phyloP scores from a whole-genome alignment of 2,329 filamentous ascomycete genomes.

The Cadophora sp. region DNA sequence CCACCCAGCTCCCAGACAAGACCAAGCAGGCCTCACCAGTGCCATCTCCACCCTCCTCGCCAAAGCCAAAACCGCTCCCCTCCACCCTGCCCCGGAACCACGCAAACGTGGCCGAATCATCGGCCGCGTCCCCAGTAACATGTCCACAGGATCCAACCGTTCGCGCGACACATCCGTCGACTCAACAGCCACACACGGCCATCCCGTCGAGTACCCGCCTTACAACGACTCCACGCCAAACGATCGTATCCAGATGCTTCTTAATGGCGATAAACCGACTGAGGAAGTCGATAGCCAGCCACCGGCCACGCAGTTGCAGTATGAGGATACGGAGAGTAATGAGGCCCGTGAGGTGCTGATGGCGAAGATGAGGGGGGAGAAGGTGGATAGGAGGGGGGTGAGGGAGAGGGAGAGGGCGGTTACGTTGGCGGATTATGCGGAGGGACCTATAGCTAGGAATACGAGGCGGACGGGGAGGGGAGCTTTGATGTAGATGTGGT shows the following conservation, averaged over 20 bases:
- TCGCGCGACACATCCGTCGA: conserved; percentile 48
- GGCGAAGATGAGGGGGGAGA: conserved; percentile 43
- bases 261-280: conserved; percentile 32
- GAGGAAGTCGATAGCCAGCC: conserved; percentile 35
- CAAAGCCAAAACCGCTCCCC: conserved; percentile 37
- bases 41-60: conserved; percentile 43
- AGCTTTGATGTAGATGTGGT: not conserved
- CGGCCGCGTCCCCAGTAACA: conserved; percentile 64
- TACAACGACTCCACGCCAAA: conserved; percentile 27
- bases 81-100: conserved; percentile 38
- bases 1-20: conserved; percentile 25
- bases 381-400: conserved; percentile 33
- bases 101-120: conserved; percentile 50
- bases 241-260: conserved; percentile 36
- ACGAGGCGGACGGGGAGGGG: conserved; percentile 20
- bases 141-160: conserved; percentile 56
- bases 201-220: conserved; percentile 38
- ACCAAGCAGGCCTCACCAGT: conserved; percentile 36
- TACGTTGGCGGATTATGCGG: conserved; percentile 23
- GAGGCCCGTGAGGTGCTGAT: conserved; percentile 39
- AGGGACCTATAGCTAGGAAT: conserved; percentile 6
- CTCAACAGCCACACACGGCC: conserved; percentile 43
- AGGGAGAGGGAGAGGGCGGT: conserved; percentile 27
- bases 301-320: conserved; percentile 42
- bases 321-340: conserved; percentile 42